Percentiles rank a stretch among this genome's conserved stretches.
These are phyloP conservation scores for Urtica urens DNA, from an alignment of 306 rosid genomes.

Conservation along the genomic window DNA sequence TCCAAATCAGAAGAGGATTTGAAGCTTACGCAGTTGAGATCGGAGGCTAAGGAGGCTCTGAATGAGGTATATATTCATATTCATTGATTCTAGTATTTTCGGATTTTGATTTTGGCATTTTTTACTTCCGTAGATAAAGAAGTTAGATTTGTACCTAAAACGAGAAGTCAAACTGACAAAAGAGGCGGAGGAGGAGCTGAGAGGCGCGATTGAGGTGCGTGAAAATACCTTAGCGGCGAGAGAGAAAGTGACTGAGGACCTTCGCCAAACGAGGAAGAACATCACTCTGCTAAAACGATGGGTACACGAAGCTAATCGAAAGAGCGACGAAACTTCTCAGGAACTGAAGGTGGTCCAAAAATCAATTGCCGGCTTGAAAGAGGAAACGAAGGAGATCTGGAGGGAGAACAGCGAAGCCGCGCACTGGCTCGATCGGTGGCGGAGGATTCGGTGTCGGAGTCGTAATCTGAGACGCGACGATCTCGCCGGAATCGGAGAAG, in stretches of 20 bases:
- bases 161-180: constrained; percentile 41
- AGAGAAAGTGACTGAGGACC: constrained; percentile 29
- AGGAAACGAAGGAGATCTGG: constrained; percentile 54
- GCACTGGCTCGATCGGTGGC: constrained; percentile 71
- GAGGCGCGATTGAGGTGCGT: constrained; percentile 36
- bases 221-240: constrained; percentile 40
- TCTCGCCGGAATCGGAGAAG: constrained; percentile 36
- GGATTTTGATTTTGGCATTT: constrained; percentile 1
- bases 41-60: constrained; percentile 43
- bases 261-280: constrained; percentile 49
- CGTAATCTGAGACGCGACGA: constrained; percentile 37
- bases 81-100: neutral
- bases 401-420: constrained; percentile 53
- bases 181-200: constrained; percentile 46
- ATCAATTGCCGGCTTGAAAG: constrained; percentile 47
- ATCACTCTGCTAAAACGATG: constrained; percentile 47
- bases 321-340: constrained; percentile 40
- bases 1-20: constrained; percentile 30
- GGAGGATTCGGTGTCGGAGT: constrained; percentile 56
- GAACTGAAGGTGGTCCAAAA: constrained; percentile 50
- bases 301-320: constrained; percentile 43
- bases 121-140: constrained; percentile 35
- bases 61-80: constrained; percentile 38
- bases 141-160: constrained; percentile 36
- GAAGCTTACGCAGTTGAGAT: constrained; percentile 40